Evolutionary conservation across 805 yeast species (phyloP).

Genomic region (Nakazawaea molendinolei): DNA sequence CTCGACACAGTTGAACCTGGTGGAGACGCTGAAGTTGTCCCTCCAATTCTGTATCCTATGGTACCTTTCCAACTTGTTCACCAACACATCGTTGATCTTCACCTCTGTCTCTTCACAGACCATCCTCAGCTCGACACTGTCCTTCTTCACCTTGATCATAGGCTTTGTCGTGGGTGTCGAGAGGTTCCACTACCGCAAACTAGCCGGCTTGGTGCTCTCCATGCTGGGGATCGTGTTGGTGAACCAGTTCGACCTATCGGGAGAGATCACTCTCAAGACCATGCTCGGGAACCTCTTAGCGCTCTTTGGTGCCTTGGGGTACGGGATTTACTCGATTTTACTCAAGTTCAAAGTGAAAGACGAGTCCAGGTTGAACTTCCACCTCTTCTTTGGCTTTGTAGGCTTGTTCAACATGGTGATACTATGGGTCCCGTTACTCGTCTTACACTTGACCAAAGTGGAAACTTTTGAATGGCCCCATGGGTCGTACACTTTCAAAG

Average conservation of each 20-base stretch:
- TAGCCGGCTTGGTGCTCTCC: constrained; percentile 64
- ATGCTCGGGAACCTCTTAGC: constrained; percentile 77
- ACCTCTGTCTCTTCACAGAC: constrained; percentile 95
- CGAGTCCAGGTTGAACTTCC: constrained; percentile 76
- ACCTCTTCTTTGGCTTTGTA: constrained; percentile 89
- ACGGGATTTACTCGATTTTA: constrained; percentile 85
- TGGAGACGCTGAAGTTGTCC: constrained; percentile 69
- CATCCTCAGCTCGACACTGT: constrained; percentile 83
- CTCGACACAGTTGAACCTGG: constrained; percentile 26
- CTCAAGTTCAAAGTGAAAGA: constrained; percentile 66
- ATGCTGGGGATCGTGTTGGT: constrained; percentile 77
- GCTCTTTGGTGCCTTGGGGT: constrained; percentile 77
- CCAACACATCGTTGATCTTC: constrained; percentile 80
- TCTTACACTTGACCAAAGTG: constrained; percentile 55
- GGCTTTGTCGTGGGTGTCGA: constrained; percentile 75
- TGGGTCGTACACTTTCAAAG: constrained; percentile 37
- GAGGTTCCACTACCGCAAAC: constrained; percentile 53
- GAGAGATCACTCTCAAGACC: constrained; percentile 15
- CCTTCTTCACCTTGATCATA: constrained; percentile 83
- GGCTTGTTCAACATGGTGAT: constrained; percentile 73
- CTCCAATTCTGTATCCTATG: constrained; percentile 81
- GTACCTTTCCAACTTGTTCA: constrained; percentile 85
- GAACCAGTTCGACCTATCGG: constrained; percentile 56
- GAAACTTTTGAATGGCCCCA: constrained; percentile 74
- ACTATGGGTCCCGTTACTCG: constrained; percentile 75